Evolutionary conservation across 1,284 basidiomycete species (phyloP).

Genomic region (Pseudozyma sp.): DNA sequence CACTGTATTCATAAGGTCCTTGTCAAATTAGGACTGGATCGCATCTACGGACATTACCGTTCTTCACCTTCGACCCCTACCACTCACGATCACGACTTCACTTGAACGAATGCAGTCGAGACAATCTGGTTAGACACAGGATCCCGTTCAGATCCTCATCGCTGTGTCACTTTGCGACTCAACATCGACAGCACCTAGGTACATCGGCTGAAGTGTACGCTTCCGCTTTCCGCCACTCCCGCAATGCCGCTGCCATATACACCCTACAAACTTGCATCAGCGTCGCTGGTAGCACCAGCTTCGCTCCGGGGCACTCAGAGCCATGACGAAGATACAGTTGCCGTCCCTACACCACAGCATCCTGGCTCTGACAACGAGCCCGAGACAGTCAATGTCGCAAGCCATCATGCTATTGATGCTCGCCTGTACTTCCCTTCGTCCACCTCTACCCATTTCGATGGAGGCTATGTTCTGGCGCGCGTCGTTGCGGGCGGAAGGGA

Average conservation of each 20-base stretch:
- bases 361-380: constrained; percentile 32
- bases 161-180: background rate
- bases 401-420: constrained; percentile 44
- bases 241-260: constrained; percentile 49
- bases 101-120: background rate
- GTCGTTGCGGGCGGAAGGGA: constrained; percentile 46
- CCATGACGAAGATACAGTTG: constrained; percentile 33
- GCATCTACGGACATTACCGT: too few species aligned
- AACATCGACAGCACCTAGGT: background rate
- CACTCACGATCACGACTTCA: too few species aligned
- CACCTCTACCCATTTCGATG: constrained; percentile 11
- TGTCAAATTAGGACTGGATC: too few species aligned
- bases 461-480: constrained; percentile 50
- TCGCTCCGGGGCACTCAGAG: constrained; percentile 7
- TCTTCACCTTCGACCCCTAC: too few species aligned
- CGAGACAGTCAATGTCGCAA: constrained; percentile 21
- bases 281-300: constrained; percentile 30
- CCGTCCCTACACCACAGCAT: constrained; percentile 48
- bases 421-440: constrained; percentile 42
- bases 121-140: background rate
- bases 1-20: too few species aligned
- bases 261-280: constrained; percentile 47
- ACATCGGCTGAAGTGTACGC: background rate
- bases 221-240: background rate
- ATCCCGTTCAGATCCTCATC: too few species aligned